Base-by-base conservation (phyloP, 768 basidiomycete genomes). In the Naganishia onofrii region DNA sequence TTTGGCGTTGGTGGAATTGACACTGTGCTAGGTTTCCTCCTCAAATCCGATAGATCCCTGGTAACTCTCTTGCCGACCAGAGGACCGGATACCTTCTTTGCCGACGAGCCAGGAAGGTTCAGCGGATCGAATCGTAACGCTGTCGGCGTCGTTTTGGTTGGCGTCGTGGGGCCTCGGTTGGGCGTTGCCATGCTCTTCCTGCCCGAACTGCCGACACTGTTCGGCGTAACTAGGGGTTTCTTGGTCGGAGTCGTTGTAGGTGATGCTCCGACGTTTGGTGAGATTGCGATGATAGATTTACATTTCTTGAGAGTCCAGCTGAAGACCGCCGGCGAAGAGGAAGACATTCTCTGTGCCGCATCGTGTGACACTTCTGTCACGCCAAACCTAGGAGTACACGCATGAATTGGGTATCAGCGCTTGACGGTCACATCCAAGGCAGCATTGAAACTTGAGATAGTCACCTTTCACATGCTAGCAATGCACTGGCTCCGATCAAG, bases 101-200 rank as follows among this genome's bases (percentile, higher is more conserved):
- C 60, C n/a, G 60, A 63, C 8, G 38, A 42, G 3, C 60, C 60
- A 10, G 60, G 60, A 17, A 63, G 38, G 29, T 63, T 63, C 60
- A 63, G 23, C 17, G 60, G 60, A 44, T 63, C 60, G 42, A 63
- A 63, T 51, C n/a, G 48, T 51, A 26, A 26, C 19, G 48, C n/a
- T 4, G n/a, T 23, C 1, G 48, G 48, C 15, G 31, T 34, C 4
- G 31, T 58, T 34, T 58, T 34, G 8, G 32, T 34, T 21, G 54
- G 54, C 29, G 54, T 55, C 34, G 57, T 58, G 8, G 60, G 23
- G 9, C 42, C 42, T 15, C 31, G 60, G 5, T 23, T 28, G 6
- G 38, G 36, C 17, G 60, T 42, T 12, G 60, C 36, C 60, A 63
- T 63, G 26, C 38, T 44, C 28, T 63, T 63, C 26, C 60, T 42